Percentiles rank a stretch among this genome's conserved stretches.
These are phyloP conservation scores for Blastocystis sp. DNA, from an alignment of 352 stramenopile genomes.

Conservation along the genomic window DNA sequence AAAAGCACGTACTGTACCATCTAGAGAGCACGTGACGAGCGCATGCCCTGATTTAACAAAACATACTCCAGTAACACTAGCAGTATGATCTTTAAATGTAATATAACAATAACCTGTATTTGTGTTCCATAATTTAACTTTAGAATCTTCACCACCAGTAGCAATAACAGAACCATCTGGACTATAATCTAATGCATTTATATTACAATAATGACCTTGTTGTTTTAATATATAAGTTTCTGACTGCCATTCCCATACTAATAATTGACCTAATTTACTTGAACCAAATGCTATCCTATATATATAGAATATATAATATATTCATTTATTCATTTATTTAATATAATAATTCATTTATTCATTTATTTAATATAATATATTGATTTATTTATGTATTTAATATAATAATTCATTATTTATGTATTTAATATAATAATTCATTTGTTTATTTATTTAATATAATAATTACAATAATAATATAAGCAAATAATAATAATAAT, in stretches of 20 bases:
- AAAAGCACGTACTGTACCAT: constrained; percentile 89
- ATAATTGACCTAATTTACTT: constrained; percentile 81
- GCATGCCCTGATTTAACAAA: constrained; percentile 65
- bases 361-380: too few species aligned
- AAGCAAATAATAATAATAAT: too few species aligned
- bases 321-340: too few species aligned
- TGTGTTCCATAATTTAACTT: constrained; percentile 93
- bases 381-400: too few species aligned
- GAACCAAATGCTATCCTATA: constrained; percentile 88
- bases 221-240: constrained; percentile 99
- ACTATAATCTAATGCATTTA: constrained; percentile 84
- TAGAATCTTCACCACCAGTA: constrained; percentile 89
- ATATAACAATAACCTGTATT: constrained; percentile 93
- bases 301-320: too few species aligned
- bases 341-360: too few species aligned
- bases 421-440: too few species aligned
- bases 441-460: too few species aligned
- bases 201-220: constrained; percentile 89
- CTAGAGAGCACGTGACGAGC: constrained; percentile 80
- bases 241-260: constrained; percentile 96
- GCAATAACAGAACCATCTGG: constrained; percentile 79
- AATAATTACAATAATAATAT: too few species aligned
- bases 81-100: constrained; percentile 86
- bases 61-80: constrained; percentile 76
- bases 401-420: too few species aligned